Base-by-base conservation (phyloP, 176 grass and related monocot species). In the sorghum (Sorghum bicolor) region DNA sequence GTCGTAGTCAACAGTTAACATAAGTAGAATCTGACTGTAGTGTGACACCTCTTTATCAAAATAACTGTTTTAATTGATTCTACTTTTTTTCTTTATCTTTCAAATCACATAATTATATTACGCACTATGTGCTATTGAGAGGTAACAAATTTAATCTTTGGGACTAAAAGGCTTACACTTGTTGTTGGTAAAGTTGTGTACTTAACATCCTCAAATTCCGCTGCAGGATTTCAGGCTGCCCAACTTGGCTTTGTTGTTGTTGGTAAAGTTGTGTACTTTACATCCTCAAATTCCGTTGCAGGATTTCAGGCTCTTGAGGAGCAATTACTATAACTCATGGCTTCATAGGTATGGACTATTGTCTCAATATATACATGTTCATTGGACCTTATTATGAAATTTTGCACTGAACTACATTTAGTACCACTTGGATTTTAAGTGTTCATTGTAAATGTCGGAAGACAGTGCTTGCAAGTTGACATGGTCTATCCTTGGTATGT, bases 221-320 rank as follows among this genome's bases (percentile, higher is more conserved):
- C 71, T 82, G 13, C 62, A 98, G 93, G 96, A 71, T 98, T 98
- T 79, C 84, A 86, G 44, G 81, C 78, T 80, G n/a, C n/a, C n/a
- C n/a, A n/a, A n/a, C n/a, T n/a, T n/a, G n/a, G n/a, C n/a, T n/a
- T n/a, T n/a, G n/a, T 44, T 47, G 25, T 80, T 40, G 9, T 40
- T 79, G 30, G 5, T 83, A 3, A 60, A 45, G 19, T 75, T 64
- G 64, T 26, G 5, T 68, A 28, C 13, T 32, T 87, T 29, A 80
- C 26, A 50, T 72, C 84, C 72, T 66, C 2, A 44, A 74, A 70
- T 31, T 67, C 15, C 16, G 39, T 67, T 82, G 13, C 62, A 98
- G 93, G 96, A 71, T 98, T 98, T 79, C 84, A 86, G 44, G 81
- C 78, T 80, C 87, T 95, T 22, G 83, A 91, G 82, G 89, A 93